Base-by-base conservation (phyloP, 2,329 filamentous ascomycete species). In the Pseudogymnoascus sp. region DNA sequence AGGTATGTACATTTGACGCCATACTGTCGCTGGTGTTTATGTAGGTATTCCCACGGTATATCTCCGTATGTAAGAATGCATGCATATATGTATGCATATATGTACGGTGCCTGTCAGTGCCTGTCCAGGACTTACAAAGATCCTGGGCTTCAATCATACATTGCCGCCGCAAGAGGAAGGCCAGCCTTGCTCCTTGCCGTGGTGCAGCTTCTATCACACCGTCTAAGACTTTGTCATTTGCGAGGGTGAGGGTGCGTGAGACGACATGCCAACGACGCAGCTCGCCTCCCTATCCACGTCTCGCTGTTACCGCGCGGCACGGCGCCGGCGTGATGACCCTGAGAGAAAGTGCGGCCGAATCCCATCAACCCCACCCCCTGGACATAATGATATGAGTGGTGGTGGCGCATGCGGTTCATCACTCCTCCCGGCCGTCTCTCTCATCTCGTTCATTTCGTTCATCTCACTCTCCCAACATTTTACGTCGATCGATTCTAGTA, bases 81-180 rank as follows among this genome's bases (percentile, higher is more conserved):
- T 52, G 45, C 45, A 52, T 52, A 52, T 52, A 52, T 43, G 39
- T 31, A 52, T 52, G 26, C n/a, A 52, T 31, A 43, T 43, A 23
- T 49, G 21, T 26, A 49, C 19, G 5, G 41, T 21, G 19, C 16
- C 41, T 5, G 19, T 23, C 19, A 2, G 41, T 21, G 19, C 16
- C 41, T 5, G 19, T 23, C 31, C 31, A 4, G 31, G 31, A 4
- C 10, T 33, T 33, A 10, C 31, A 33, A 11, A 11, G 31, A 33
- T 33, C 31, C 31, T 33, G 31, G 31, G 31, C 8, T 33, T 41
- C 16, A 41, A 41, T 41, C 38, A 41, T 6, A 41, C 10, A 41
- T 41, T 41, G 38, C 38, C 16, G 38, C 38, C 38, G 38, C 38
- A 19, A 41, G 38, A 41, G 38, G 38, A 41, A 41, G 38, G 16